Evolutionary conservation across 2,329 filamentous ascomycete species (phyloP), one percentile per base, ranked within the genome.

Genomic region (Fusarium mangiferae): DNA sequence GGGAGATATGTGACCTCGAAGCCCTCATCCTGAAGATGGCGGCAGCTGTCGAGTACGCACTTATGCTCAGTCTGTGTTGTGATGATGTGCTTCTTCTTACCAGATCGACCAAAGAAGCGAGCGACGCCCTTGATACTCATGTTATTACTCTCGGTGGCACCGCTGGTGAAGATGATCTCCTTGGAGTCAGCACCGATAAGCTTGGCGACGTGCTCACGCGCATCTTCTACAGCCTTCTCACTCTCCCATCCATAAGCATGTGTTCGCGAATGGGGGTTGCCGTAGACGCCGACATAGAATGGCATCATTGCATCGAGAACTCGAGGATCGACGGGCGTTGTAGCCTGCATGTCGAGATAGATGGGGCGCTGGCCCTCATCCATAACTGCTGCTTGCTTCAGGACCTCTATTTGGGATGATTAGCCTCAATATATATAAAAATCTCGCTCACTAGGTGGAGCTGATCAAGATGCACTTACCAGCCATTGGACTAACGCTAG

Each of bases 61-160:
- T 99, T 99, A 88, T 99, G 96, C 85, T 99, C 96, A 0, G 96
- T 99, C 85, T 98, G 96, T 44, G 91, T 94, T 30, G 96, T 99
- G 83, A 99, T 95, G 80, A 99, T 96, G 84, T 99, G 96, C 85
- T 93, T 98, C 91, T 98, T 98, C 90, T 98, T 98, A 78, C 95
- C 95, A 6, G 90, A 91, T 66, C 94, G 91, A 75, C 94, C 95
- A 82, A 98, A 98, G 85, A 99, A 99, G 73, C 96, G 90, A 26
- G 96, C 95, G 14, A 99, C 96, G 73, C 96, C 96, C 86, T 99
- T 99, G 86, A 99, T 94, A 83, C 95, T 98, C 96, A 99, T 99
- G 80, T 99, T 99, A 85, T 99, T 99, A 81, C 95, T 98, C 86
- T 99, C 96, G 1, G 96, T 99, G 22, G 96, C 96, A 62, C 96